phyloP scores from a whole-genome alignment of 2,329 filamentous ascomycete species.

The Colletotrichum shisoi region DNA sequence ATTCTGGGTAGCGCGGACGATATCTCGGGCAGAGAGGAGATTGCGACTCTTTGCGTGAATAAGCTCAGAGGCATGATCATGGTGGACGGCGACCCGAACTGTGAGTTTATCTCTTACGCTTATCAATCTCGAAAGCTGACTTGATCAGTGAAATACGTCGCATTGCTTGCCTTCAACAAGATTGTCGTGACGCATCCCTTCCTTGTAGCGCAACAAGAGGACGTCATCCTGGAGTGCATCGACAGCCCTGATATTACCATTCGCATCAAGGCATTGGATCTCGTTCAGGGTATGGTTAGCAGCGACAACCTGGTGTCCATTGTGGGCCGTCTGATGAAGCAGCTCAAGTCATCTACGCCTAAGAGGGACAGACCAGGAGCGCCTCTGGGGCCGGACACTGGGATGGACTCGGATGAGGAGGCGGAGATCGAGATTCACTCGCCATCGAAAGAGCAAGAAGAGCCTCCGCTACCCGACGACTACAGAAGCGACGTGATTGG shows the following conservation, averaged over 20 bases:
- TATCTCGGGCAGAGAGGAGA: conserved; percentile 83
- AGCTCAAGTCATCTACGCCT: conserved; percentile 74
- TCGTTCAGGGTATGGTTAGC: conserved; percentile 93
- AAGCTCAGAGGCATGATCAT: conserved; percentile 95
- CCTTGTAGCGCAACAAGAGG: conserved; percentile 89
- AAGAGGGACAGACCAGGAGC: conserved; percentile 57
- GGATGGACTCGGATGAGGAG: conserved; percentile 61
- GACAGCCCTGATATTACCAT: conserved; percentile 97
- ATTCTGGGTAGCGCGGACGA: conserved; percentile 86
- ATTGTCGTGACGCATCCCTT: conserved; percentile 89
- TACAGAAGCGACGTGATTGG: conserved; percentile 85
- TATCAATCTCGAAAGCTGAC: conserved; percentile 19
- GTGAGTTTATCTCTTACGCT: conserved; percentile 60
- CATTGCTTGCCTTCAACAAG: conserved; percentile 91
- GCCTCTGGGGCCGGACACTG: conserved; percentile 54
- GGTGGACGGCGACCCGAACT: conserved; percentile 89
- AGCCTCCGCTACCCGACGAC: conserved; percentile 78
- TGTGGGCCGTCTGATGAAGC: conserved; percentile 85
- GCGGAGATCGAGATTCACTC: conserved; percentile 54
- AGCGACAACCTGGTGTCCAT: conserved; percentile 83
- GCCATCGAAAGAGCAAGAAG: conserved; percentile 50
- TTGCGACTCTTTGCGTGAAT: conserved; percentile 88
- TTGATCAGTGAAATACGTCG: conserved; percentile 89
- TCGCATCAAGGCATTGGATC: conserved; percentile 86
- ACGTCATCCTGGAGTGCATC: conserved; percentile 95